Evolutionary conservation across 2,329 filamentous ascomycete species (phyloP).

Genomic region (Zymoseptoria pseudotritici): DNA sequence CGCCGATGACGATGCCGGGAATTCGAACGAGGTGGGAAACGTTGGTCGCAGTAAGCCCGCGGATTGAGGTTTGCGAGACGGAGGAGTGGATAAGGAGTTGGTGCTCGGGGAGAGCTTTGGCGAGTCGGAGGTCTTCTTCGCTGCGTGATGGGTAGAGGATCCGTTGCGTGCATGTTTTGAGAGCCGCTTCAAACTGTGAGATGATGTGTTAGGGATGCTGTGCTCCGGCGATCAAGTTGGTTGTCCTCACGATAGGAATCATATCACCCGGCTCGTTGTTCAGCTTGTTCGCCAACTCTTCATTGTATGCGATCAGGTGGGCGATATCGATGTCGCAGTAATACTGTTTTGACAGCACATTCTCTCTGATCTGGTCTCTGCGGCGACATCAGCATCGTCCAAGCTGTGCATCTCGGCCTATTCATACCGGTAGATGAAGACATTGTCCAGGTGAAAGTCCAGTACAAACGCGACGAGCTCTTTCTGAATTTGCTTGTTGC

Average conservation of each 20-base stretch:
- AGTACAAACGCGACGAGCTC: slow-evolving; percentile 86
- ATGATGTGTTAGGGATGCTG: slow-evolving; percentile 14
- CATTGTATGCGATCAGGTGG: slow-evolving; percentile 91
- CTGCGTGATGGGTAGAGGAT: slow-evolving; percentile 78
- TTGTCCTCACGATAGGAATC: slow-evolving; percentile 67
- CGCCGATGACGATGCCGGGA: slow-evolving; percentile 94
- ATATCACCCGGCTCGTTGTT: slow-evolving; percentile 86
- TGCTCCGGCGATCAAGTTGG: slow-evolving; percentile 2
- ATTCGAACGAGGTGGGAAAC: slow-evolving; percentile 94
- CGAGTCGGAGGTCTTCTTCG: slow-evolving; percentile 50
- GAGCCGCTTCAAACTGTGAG: slow-evolving; percentile 74
- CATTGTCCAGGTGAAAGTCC: slow-evolving; percentile 87
- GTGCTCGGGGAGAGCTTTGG: slow-evolving; percentile 60
- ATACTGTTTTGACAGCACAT: slow-evolving; percentile 87
- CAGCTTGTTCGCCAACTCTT: slow-evolving; percentile 84
- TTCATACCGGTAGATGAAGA: slow-evolving; percentile 87
- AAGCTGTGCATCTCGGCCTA: not conserved
- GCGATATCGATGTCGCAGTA: slow-evolving; percentile 95
- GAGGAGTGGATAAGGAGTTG: slow-evolving; percentile 92
- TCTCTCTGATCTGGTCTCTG: slow-evolving; percentile 92
- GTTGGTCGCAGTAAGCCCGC: slow-evolving; percentile 84
- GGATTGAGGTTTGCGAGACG: slow-evolving; percentile 83
- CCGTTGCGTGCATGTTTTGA: slow-evolving; percentile 84
- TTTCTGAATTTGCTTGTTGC: slow-evolving; percentile 54
- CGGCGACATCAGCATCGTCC: slow-evolving; percentile 24